Evolutionary conservation across 129 eudicot species (phyloP), one percentile per base, ranked within the genome.

Genomic region (Lactuca sativa): DNA sequence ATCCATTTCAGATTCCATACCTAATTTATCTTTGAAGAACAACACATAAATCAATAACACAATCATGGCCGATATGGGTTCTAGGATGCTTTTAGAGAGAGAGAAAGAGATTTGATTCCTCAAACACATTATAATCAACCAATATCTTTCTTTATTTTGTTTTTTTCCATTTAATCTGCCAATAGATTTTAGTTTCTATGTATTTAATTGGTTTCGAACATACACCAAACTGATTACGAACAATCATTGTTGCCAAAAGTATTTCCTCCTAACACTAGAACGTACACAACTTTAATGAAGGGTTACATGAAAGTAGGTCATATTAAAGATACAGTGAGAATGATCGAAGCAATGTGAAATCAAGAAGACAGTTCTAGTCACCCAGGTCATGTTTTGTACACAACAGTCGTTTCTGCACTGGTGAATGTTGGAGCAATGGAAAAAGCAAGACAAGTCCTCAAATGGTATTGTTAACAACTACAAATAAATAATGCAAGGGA

Each of bases 221-320:
- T 80, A 2, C 64, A 80, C 60, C 21, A 69, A 2, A 77, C 48
- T 32, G 79, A 74, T 59, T 58, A 54, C 33, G 92, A 83, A 63
- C 89, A 93, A n/a, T 91, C 90, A 2, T 81, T 90, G 82, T 74
- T 95, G 77, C 73, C 83, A 31, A 77, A 78, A 49, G 77, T 73
- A 30, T 78, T 69, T 52, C 4, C 59, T 14, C 97, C 99, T 0
- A 82, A 90, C 56, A 77, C 97, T 38, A 82, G 99, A 65, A 87
- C 90, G 72, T 95, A 95, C 75, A 95, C 99, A 0, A 90, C 97
- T 4, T 74, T 95, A 56, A 90, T 95, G 99, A 95, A 95, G 76
- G 99, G 97, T 4, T 95, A 95, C 55, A 87, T 95, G 99, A 90
- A 83, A 54, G 82, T 77, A 7, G 97, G 97, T 3, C 84, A 97